Evolutionary conservation across 2,329 filamentous ascomycete genomes (phyloP).

Genomic region (Paecilomyces fulvus): DNA sequence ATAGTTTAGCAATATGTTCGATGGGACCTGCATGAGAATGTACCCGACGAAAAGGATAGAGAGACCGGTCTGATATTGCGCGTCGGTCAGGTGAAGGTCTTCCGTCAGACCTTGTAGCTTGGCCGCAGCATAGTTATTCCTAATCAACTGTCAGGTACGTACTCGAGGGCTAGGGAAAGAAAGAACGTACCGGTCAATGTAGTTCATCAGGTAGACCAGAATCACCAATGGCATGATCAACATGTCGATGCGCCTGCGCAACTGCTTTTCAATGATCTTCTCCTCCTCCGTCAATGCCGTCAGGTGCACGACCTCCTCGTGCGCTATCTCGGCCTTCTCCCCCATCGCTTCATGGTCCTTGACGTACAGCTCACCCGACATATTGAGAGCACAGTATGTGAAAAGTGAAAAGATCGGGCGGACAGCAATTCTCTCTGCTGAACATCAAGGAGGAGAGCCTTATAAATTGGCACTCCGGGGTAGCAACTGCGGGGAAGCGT

Average conservation of each 20-base stretch:
- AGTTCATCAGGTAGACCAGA: conserved; percentile 37
- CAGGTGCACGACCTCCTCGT: conserved; percentile 9
- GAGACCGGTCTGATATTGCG: conserved; percentile 34
- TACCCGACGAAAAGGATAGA: conserved; percentile 39
- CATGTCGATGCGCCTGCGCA: conserved; percentile 29
- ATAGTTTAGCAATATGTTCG: conserved; percentile 36
- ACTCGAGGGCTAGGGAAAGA: neutral
- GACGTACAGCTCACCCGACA: conserved; percentile 3
- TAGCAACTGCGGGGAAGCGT: neutral
- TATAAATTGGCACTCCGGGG: neutral
- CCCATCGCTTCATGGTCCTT: conserved; percentile 9
- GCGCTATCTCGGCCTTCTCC: conserved; percentile 13
- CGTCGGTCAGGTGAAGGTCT: conserved; percentile 26
- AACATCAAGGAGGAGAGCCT: neutral
- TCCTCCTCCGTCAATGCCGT: conserved; percentile 20
- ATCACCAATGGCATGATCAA: conserved; percentile 35
- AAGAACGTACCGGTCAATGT: conserved; percentile 33
- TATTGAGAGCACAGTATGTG: neutral
- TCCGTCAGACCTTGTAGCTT: conserved; percentile 34
- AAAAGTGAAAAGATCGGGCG: neutral
- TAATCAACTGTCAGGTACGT: neutral
- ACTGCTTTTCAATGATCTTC: conserved; percentile 27
- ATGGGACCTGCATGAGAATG: conserved; percentile 40
- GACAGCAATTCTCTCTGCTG: neutral
- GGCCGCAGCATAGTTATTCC: conserved; percentile 41